Evolutionary conservation across 2,329 filamentous ascomycete species (phyloP).

Genomic region (Calonectria pseudoturangicola): DNA sequence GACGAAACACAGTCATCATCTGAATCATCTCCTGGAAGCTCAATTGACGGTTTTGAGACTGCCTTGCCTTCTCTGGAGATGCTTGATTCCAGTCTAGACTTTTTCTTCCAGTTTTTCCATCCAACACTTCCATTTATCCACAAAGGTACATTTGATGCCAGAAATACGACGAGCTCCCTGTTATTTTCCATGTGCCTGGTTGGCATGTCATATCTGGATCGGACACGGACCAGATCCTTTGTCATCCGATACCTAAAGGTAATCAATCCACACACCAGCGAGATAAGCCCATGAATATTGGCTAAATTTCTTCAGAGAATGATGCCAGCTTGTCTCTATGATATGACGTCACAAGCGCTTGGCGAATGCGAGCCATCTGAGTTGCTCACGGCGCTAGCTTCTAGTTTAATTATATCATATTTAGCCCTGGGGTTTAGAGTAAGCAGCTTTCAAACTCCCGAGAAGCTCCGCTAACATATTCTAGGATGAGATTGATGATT

Average conservation of each 20-base stretch:
- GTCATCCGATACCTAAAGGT: constrained; percentile 5
- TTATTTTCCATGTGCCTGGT: constrained; percentile 2
- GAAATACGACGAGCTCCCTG: background rate
- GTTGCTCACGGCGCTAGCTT: background rate
- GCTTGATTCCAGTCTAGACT: constrained; percentile 4
- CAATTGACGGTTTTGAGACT: background rate
- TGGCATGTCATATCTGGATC: constrained; percentile 8
- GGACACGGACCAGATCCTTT: background rate
- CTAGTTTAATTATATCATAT: background rate
- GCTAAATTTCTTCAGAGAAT: background rate
- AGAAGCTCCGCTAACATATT: background rate
- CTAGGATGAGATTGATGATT: constrained; percentile 1
- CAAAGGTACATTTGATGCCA: background rate
- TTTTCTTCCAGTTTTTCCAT: constrained; percentile 17
- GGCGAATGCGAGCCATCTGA: background rate
- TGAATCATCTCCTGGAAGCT: background rate
- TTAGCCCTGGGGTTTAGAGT: background rate
- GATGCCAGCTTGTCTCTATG: background rate
- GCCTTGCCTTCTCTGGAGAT: background rate
- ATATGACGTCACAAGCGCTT: background rate
- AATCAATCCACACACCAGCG: too few species aligned
- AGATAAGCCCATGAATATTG: rapidly evolving
- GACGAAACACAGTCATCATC: background rate
- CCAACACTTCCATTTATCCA: constrained; percentile 1
- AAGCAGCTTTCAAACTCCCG: background rate